Conservation (phyloP, 257 asterid genomes). For the Leptodermis oblonga region DNA sequence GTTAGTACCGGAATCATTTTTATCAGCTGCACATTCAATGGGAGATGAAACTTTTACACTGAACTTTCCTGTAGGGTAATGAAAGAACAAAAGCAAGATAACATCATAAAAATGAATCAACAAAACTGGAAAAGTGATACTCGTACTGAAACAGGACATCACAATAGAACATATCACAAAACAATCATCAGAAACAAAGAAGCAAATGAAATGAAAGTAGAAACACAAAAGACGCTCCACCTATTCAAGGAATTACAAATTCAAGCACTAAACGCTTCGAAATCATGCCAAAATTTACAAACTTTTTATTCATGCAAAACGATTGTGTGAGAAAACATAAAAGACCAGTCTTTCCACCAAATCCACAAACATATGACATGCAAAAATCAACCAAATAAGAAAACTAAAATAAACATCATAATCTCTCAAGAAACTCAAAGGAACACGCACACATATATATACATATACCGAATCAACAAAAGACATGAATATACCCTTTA, state of each 20-base stretch:
- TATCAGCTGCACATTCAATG: conserved; percentile 29
- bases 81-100: background rate
- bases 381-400: background rate
- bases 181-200: background rate
- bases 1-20: conserved; percentile 21
- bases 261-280: background rate
- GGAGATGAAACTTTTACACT: conserved; percentile 10
- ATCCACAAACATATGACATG: background rate
- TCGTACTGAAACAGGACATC: background rate
- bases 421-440: background rate
- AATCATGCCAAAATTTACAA: background rate
- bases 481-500: conserved; percentile 35
- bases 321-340: background rate
- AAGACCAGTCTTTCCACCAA: background rate
- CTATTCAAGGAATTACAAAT: background rate
- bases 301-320: background rate
- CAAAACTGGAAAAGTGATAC: background rate
- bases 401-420: background rate
- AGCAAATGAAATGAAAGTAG: background rate
- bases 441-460: background rate
- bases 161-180: background rate
- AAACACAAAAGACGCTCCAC: background rate
- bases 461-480: background rate
- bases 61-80: conserved; percentile 9
- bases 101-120: background rate